Evolutionary conservation across 2,329 filamentous ascomycete species (phyloP).

Genomic region (Fusarium penzigii): DNA sequence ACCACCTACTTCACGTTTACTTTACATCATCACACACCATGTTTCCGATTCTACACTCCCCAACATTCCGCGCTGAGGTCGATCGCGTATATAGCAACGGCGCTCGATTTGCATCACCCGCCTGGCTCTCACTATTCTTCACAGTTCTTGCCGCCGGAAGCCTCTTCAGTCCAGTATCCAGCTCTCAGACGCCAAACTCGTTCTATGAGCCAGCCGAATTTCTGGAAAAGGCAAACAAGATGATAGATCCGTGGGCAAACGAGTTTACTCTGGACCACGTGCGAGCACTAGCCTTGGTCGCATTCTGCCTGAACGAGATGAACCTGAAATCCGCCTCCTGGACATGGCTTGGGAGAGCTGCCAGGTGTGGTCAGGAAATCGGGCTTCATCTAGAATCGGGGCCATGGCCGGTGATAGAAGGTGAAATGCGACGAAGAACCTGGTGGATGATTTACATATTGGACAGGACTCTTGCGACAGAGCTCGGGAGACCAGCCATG

Average conservation of each 20-base stretch:
- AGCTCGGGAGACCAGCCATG: slow-evolving; percentile 76
- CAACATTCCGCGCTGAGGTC: slow-evolving; percentile 74
- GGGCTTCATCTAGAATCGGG: slow-evolving; percentile 77
- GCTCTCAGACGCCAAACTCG: slow-evolving; percentile 51
- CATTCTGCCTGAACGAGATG: slow-evolving; percentile 80
- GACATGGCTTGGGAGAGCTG: slow-evolving; percentile 79
- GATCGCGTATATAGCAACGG: slow-evolving; percentile 71
- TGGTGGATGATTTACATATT: slow-evolving; percentile 96
- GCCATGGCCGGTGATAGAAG: slow-evolving; percentile 72
- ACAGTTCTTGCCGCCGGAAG: slow-evolving; percentile 81
- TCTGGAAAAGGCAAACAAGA: slow-evolving; percentile 68
- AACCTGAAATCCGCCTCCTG: slow-evolving; percentile 85
- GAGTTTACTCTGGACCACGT: slow-evolving; percentile 75
- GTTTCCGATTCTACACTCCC: slow-evolving; percentile 87
- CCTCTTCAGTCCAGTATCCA: slow-evolving; percentile 64
- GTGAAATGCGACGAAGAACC: slow-evolving; percentile 81
- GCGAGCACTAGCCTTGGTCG: slow-evolving; percentile 69
- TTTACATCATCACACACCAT: slow-evolving; percentile 75
- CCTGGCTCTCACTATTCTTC: slow-evolving; percentile 81
- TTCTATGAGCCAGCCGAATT: slow-evolving; percentile 60
- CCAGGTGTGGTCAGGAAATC: slow-evolving; percentile 80
- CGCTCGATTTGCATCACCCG: slow-evolving; percentile 57
- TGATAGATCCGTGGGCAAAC: slow-evolving; percentile 81
- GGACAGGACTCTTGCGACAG: slow-evolving; percentile 79
- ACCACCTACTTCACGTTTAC: slow-evolving; percentile 75